These are phyloP conservation scores for Phlebopus sp. DNA, from an alignment of 1,284 basidiomycete species.

Conservation along the genomic window DNA sequence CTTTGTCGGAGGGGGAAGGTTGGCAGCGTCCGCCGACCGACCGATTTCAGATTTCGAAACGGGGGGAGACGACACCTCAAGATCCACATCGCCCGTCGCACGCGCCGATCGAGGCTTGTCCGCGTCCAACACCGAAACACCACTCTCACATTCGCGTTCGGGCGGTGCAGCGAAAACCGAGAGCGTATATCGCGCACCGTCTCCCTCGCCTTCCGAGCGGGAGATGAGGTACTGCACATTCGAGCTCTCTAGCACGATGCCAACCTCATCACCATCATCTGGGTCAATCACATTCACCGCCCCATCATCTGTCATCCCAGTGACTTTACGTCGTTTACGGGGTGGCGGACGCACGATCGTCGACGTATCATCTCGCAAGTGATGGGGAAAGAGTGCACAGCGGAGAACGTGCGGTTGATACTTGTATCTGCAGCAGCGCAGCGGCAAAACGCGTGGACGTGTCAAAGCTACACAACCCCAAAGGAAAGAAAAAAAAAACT, in stretches of 20 bases:
- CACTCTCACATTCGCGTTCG: too few relatives aligned
- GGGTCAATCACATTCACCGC: conserved; percentile 11
- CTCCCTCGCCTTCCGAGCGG: conserved; percentile 7
- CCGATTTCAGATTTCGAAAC: too few relatives aligned
- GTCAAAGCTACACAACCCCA: background rate
- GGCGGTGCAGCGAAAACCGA: conserved; percentile 17
- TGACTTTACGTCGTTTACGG: conserved; percentile 26
- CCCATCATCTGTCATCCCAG: conserved; percentile 5
- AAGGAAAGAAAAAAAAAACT: conserved; percentile 26
- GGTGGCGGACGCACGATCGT: conserved; percentile 13
- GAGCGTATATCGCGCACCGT: conserved; percentile 15
- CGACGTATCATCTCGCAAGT: conserved; percentile 2
- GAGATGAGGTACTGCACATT: conserved; percentile 23
- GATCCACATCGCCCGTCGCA: too few relatives aligned
- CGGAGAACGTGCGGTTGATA: conserved; percentile 51
- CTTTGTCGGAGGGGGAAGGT: too few relatives aligned
- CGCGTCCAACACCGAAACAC: too few relatives aligned
- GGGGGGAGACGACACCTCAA: too few relatives aligned
- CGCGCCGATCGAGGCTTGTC: too few relatives aligned
- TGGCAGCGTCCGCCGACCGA: too few relatives aligned
- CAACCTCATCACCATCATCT: conserved; percentile 13
- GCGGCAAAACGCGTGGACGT: conserved; percentile 3
- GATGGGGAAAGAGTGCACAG: conserved; percentile 43
- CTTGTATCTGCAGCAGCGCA: conserved; percentile 54
- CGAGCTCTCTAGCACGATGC: conserved; percentile 24